Conservation (phyloP, 306 rosid genomes). For the Urtica urens region DNA sequence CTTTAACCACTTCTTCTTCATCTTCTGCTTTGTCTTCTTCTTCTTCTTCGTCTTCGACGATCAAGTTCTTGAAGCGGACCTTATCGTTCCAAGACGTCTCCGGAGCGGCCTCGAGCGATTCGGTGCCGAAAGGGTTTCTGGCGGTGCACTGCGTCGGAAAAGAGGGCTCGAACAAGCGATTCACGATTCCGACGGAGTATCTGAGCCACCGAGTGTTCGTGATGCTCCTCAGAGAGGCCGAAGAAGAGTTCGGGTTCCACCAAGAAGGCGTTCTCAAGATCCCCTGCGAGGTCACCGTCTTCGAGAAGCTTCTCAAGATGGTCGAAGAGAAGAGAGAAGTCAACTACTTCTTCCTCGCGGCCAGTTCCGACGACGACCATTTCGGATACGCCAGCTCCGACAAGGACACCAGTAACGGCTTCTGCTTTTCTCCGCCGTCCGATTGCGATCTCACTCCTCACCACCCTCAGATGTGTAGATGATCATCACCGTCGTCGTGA, state of each 20-base stretch:
- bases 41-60: conserved; percentile 29
- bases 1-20: no score
- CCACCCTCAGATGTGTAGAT: conserved; percentile 55
- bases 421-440: conserved; percentile 21
- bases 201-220: conserved; percentile 54
- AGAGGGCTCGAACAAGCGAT: conserved; percentile 38
- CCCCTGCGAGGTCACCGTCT: conserved; percentile 43
- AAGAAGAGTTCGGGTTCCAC: conserved; percentile 74
- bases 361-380: no score
- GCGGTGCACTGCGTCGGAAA: conserved; percentile 82
- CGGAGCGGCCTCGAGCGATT: conserved; percentile 5
- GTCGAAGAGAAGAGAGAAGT: conserved; percentile 37
- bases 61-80: conserved; percentile 63
- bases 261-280: conserved; percentile 64
- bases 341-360: conserved; percentile 15
- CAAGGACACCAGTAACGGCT: conserved; percentile 15
- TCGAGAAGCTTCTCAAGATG: conserved; percentile 45
- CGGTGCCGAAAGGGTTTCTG: conserved; percentile 71
- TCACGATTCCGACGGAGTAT: conserved; percentile 53
- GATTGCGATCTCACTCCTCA: conserved; percentile 44
- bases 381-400: conserved; percentile 19
- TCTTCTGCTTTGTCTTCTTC: background rate
- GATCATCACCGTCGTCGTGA: conserved; percentile 11
- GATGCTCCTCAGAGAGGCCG: conserved; percentile 43
- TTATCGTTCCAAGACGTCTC: conserved; percentile 47